Conservation (phyloP, 192 early-diverging fungal genomes). For the Coemansia sp. region DNA sequence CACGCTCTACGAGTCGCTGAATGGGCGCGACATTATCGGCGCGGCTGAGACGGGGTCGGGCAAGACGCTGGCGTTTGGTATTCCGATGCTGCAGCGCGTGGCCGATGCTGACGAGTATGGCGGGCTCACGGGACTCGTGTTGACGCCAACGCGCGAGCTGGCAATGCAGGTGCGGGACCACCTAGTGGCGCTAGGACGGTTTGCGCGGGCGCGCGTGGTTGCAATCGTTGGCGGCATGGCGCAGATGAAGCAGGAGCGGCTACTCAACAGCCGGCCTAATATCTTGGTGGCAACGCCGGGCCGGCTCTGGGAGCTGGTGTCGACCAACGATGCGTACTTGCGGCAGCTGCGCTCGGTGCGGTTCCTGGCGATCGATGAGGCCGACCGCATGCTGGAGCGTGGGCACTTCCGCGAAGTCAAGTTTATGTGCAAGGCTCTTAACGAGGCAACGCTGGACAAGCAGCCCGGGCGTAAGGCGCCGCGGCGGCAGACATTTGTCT, state of each 20-base stretch:
- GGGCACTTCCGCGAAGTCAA: constrained; percentile 74
- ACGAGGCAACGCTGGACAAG: constrained; percentile 21
- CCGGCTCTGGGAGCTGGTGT: constrained; percentile 65
- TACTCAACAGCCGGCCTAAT: constrained; percentile 61
- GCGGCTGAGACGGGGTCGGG: constrained; percentile 94
- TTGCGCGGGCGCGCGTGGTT: constrained; percentile 55
- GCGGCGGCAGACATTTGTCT: constrained; percentile 92
- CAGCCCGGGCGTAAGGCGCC: constrained; percentile 7
- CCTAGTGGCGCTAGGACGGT: constrained; percentile 55
- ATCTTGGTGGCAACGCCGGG: constrained; percentile 82
- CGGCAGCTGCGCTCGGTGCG: constrained; percentile 55
- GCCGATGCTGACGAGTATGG: constrained; percentile 35
- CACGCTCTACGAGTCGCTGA: constrained; percentile 65
- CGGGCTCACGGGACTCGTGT: constrained; percentile 60
- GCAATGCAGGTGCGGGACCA: constrained; percentile 93
- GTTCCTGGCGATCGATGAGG: constrained; percentile 80
- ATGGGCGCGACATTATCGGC: constrained; percentile 82
- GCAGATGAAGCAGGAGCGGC: constrained; percentile 81
- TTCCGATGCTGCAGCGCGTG: constrained; percentile 82
- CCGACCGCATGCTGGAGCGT: constrained; percentile 78
- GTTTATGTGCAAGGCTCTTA: constrained; percentile 55
- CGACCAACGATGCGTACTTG: constrained; percentile 57
- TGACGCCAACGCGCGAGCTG: constrained; percentile 93
- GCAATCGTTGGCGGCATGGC: constrained; percentile 94
- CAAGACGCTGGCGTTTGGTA: constrained; percentile 93